Percentiles rank a stretch among this genome's conserved stretches.
Conservation (phyloP, 1,139 yeast species). For the Kodamaea sp. region DNA sequence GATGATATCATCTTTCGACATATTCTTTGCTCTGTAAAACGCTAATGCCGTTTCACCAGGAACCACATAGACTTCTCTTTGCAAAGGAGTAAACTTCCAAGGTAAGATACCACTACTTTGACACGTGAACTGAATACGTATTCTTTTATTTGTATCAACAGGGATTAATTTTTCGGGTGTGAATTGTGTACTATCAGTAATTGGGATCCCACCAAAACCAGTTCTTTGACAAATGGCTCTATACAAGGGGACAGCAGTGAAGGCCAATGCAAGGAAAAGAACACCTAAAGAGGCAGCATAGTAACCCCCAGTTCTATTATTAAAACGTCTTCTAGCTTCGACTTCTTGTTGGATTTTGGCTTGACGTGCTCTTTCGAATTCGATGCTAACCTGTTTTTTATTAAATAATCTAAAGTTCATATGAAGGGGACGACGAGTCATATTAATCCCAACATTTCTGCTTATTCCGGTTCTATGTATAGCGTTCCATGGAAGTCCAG, state of each 20-base stretch:
- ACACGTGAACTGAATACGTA: conserved; percentile 81
- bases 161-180: conserved; percentile 88
- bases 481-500: not conserved
- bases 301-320: conserved; percentile 56
- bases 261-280: conserved; percentile 73
- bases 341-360: conserved; percentile 17
- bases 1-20: conserved; percentile 81
- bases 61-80: conserved; percentile 84
- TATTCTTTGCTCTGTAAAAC: conserved; percentile 87
- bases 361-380: conserved; percentile 11
- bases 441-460: not conserved
- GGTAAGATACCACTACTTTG: conserved; percentile 91
- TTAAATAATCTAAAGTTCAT: not conserved
- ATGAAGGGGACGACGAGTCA: not conserved
- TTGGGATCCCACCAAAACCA: conserved; percentile 95
- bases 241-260: conserved; percentile 91
- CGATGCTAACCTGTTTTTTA: conserved; percentile 1
- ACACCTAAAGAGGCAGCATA: conserved; percentile 72
- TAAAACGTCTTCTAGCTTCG: conserved; percentile 29
- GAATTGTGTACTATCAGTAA: conserved; percentile 75
- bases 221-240: conserved; percentile 91
- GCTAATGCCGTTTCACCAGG: conserved; percentile 99
- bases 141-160: conserved; percentile 79
- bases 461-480: not conserved
- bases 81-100: conserved; percentile 95